These are phyloP conservation scores for Pyrenophora tritici-repentis DNA, from an alignment of 2,329 filamentous ascomycete species.

Conservation along the genomic window DNA sequence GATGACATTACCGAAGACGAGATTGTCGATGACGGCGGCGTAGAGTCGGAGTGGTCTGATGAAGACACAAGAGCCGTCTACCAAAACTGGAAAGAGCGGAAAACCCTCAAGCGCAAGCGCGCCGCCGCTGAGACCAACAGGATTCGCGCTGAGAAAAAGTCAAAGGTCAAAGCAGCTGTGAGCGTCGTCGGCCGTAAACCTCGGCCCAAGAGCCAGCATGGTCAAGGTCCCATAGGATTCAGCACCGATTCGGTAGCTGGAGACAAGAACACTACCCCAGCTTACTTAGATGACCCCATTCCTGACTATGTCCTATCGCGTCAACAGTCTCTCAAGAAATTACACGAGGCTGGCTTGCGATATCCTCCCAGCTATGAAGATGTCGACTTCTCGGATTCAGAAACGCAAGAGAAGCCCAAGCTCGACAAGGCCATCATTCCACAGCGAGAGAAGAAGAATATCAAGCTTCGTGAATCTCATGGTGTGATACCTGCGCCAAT, in stretches of 20 bases:
- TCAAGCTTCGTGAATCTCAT: slow-evolving; percentile 73
- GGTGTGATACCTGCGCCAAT: slow-evolving; percentile 87
- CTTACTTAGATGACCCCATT: slow-evolving; percentile 63
- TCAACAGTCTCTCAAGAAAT: slow-evolving; percentile 69
- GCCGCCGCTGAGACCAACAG: slow-evolving; percentile 56
- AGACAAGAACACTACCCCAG: slow-evolving; percentile 57
- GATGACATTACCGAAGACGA: slow-evolving; percentile 20
- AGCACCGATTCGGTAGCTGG: slow-evolving; percentile 33
- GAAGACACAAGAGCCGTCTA: slow-evolving; percentile 63
- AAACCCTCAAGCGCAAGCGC: slow-evolving; percentile 59
- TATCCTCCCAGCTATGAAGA: slow-evolving; percentile 78
- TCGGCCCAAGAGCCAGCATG: slow-evolving; percentile 23
- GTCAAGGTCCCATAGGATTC: slow-evolving; percentile 18
- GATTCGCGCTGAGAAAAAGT: slow-evolving; percentile 54
- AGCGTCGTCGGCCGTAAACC: slow-evolving; percentile 49
- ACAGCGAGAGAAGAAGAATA: slow-evolving; percentile 72
- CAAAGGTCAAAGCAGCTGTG: slow-evolving; percentile 51
- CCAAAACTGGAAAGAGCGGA: slow-evolving; percentile 66
- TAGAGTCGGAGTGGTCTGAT: slow-evolving; percentile 54
- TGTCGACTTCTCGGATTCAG: slow-evolving; percentile 76
- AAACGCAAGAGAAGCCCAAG: slow-evolving; percentile 69
- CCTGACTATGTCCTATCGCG: slow-evolving; percentile 55
- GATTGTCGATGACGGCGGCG: neutral
- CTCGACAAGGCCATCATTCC: slow-evolving; percentile 67
- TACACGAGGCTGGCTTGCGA: slow-evolving; percentile 71